Evolutionary conservation across 257 asterid genomes (phyloP).

Genomic region (Solanum paucissectum): DNA sequence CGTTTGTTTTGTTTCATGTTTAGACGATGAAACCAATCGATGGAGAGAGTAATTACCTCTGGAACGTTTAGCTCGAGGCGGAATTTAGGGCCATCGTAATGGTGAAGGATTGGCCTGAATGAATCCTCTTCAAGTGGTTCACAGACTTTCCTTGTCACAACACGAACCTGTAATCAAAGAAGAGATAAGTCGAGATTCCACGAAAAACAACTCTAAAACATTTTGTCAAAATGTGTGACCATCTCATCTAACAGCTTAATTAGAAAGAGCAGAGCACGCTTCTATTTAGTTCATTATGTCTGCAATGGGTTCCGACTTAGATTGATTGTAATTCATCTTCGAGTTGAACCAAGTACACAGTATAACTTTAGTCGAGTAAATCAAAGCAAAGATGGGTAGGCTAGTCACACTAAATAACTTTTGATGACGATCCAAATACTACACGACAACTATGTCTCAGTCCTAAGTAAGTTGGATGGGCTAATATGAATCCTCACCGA

Average conservation of each 20-base stretch:
- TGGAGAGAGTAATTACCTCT: conserved; percentile 39
- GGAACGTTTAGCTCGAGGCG: conserved; percentile 87
- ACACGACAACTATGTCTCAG: neutral
- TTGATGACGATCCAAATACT: neutral
- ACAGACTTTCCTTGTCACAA: conserved; percentile 65
- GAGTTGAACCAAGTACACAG: neutral
- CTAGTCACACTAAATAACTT: neutral
- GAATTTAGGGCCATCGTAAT: conserved; percentile 96
- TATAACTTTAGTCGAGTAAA: neutral
- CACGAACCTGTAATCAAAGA: conserved; percentile 47
- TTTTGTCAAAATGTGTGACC: neutral
- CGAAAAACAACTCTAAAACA: neutral
- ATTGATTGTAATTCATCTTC: neutral
- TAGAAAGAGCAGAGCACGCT: neutral
- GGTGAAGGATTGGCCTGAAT: conserved; percentile 94
- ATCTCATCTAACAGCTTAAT: neutral
- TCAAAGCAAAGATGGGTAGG: neutral
- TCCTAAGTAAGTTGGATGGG: neutral
- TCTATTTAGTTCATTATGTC: neutral
- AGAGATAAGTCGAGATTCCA: neutral
- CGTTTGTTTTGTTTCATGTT: neutral
- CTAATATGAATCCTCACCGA: neutral
- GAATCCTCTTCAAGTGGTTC: conserved; percentile 95
- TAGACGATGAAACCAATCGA: neutral
- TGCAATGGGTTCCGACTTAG: neutral